phyloP scores from a whole-genome alignment of 768 basidiomycete genomes.

The Macrolepiota fuliginosa region DNA sequence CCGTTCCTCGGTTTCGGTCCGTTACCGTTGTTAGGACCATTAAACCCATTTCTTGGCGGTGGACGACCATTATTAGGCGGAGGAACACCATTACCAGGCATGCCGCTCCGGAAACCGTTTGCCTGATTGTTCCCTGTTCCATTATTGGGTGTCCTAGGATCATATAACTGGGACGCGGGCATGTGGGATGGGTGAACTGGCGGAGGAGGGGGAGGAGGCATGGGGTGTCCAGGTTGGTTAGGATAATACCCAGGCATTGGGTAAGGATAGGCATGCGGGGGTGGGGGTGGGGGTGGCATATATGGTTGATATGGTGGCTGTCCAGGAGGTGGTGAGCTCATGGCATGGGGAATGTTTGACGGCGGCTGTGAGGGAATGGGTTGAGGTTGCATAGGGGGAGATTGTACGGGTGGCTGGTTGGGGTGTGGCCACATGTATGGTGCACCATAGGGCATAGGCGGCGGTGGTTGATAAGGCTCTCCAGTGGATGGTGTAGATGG shows the following conservation, averaged over 20 bases:
- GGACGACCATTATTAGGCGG: slow-evolving; percentile 28
- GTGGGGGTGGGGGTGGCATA: slow-evolving; percentile 18
- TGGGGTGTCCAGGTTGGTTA: slow-evolving; percentile 15
- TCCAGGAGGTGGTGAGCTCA: slow-evolving; percentile 16
- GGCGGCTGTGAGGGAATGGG: slow-evolving; percentile 11
- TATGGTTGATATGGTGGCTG: slow-evolving; percentile 18
- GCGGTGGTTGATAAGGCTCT: slow-evolving; percentile 15
- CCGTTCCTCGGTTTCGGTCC: slow-evolving; percentile 27
- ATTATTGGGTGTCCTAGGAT: slow-evolving; percentile 11
- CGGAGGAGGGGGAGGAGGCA: slow-evolving; percentile 18
- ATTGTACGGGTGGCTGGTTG: slow-evolving; percentile 13
- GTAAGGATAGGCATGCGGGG: slow-evolving; percentile 17
- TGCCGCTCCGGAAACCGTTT: slow-evolving; percentile 6
- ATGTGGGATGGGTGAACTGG: slow-evolving; percentile 12
- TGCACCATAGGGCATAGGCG: slow-evolving; percentile 11
- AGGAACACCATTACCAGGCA: slow-evolving; percentile 26
- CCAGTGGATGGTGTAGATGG: slow-evolving; percentile 15
- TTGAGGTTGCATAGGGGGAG: slow-evolving; percentile 15
- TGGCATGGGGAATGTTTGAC: slow-evolving; percentile 13
- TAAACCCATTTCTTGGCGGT: slow-evolving; percentile 20
- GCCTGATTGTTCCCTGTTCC: slow-evolving; percentile 24
- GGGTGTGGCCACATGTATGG: slow-evolving; percentile 17
- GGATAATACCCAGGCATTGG: slow-evolving; percentile 19
- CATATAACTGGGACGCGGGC: slow-evolving; percentile 1
- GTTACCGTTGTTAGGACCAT: slow-evolving; percentile 23